Evolutionary conservation across 805 yeast species (phyloP).

Genomic region (Candida ortonii): DNA sequence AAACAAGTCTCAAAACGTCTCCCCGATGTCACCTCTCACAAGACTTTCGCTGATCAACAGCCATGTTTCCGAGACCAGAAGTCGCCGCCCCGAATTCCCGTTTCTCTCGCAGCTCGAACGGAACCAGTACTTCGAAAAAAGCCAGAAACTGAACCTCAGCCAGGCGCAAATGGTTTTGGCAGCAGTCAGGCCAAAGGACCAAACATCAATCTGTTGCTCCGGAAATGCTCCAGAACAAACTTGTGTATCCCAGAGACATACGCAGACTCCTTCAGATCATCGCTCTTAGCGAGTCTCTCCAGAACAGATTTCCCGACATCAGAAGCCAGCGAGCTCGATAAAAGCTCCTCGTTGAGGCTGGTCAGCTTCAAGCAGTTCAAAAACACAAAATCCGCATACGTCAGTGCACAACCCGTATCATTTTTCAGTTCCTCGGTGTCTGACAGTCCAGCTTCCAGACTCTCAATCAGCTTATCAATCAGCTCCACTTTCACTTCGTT

Average conservation of each 20-base stretch:
- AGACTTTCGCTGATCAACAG: constrained; percentile 22
- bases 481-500: constrained; percentile 10
- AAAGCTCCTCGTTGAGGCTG: constrained; percentile 8
- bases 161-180: constrained; percentile 1
- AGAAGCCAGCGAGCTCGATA: background rate
- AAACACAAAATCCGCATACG: constrained; percentile 20
- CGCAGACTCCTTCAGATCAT: constrained; percentile 8
- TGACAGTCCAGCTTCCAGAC: constrained; percentile 2
- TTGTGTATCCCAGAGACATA: constrained; percentile 9
- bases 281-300: constrained; percentile 5
- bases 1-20: background rate
- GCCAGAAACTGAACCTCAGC: constrained; percentile 20
- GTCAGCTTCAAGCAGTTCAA: constrained; percentile 17
- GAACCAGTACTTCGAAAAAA: constrained; percentile 17
- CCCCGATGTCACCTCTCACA: constrained; percentile 6
- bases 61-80: constrained; percentile 12
- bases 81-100: constrained; percentile 21
- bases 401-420: constrained; percentile 5
- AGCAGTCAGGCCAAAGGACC: constrained; percentile 18
- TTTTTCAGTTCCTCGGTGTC: constrained; percentile 1
- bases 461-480: constrained; percentile 15
- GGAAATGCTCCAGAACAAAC: constrained; percentile 19
- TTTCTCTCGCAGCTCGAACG: constrained; percentile 20
- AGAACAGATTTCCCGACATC: background rate
- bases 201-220: constrained; percentile 18